These are phyloP conservation scores for Monilinia vaccinii-corymbosi DNA, from an alignment of 2,329 filamentous ascomycete species.

Conservation along the genomic window DNA sequence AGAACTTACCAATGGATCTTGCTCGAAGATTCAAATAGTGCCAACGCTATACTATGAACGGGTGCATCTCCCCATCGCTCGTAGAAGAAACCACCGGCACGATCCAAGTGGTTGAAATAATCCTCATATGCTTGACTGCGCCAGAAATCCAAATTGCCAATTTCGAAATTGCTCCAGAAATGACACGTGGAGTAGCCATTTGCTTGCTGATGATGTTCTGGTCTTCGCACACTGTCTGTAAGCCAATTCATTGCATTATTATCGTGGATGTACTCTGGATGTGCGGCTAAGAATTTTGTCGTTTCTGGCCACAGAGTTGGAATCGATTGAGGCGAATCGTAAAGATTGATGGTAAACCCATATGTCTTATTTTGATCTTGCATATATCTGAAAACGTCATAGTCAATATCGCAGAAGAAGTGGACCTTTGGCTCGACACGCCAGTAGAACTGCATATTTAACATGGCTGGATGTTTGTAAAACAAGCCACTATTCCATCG, in stretches of 20 bases:
- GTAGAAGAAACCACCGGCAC: constrained; percentile 95
- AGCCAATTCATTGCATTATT: constrained; percentile 88
- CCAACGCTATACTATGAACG: constrained; percentile 88
- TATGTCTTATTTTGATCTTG: constrained; percentile 98
- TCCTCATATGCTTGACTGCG: constrained; percentile 82
- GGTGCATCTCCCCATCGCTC: constrained; percentile 98
- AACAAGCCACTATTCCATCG: constrained; percentile 98
- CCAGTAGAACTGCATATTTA: constrained; percentile 87
- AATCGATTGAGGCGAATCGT: constrained; percentile 82
- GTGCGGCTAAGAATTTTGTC: constrained; percentile 75
- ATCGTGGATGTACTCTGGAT: constrained; percentile 69
- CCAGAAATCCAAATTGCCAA: constrained; percentile 90
- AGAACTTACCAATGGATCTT: constrained; percentile 79
- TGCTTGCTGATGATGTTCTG: constrained; percentile 69
- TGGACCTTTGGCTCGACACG: constrained; percentile 97
- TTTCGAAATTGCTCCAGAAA: constrained; percentile 99
- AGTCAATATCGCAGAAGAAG: constrained; percentile 98
- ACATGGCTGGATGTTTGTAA: constrained; percentile 87
- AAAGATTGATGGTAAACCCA: constrained; percentile 95
- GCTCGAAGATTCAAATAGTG: constrained; percentile 80
- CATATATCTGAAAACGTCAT: constrained; percentile 98
- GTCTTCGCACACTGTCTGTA: constrained; percentile 65
- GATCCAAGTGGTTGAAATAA: constrained; percentile 92
- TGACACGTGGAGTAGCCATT: constrained; percentile 97
- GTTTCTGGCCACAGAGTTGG: constrained; percentile 94